A percentile compares a stretch with the other conserved stretches of the same genome.
Conservation (phyloP, 306 rosid genomes). For the Acmispon strigosus region DNA sequence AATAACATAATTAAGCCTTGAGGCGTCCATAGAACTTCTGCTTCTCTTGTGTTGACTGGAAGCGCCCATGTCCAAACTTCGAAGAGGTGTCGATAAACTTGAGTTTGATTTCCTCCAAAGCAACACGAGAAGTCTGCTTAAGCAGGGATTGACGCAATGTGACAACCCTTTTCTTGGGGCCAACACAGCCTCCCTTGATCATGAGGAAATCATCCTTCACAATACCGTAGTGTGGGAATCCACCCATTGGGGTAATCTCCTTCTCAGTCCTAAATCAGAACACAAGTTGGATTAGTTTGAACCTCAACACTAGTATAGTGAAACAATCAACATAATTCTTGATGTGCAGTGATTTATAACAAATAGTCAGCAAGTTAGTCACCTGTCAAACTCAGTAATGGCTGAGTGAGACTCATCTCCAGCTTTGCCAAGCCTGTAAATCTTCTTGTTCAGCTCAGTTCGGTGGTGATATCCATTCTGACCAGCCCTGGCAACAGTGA, state of each 20-base stretch:
- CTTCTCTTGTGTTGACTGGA: conserved; percentile 87
- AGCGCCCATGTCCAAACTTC: conserved; percentile 82
- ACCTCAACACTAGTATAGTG: neutral
- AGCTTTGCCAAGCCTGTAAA: conserved; percentile 64
- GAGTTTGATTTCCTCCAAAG: conserved; percentile 72
- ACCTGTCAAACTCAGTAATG: conserved; percentile 71
- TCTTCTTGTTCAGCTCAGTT: conserved; percentile 77
- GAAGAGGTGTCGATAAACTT: conserved; percentile 87
- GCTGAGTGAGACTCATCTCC: conserved; percentile 65
- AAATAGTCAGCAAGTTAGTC: neutral
- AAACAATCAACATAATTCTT: neutral
- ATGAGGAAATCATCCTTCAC: conserved; percentile 69
- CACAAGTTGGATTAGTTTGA: neutral
- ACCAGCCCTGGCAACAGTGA: conserved; percentile 91
- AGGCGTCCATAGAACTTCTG: conserved; percentile 74
- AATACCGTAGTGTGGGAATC: conserved; percentile 84
- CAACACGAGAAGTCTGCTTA: conserved; percentile 75
- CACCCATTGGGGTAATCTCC: conserved; percentile 83
- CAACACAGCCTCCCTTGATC: conserved; percentile 77
- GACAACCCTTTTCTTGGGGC: conserved; percentile 80
- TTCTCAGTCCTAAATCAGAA: conserved; percentile 71
- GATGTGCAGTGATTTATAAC: neutral
- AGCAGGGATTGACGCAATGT: conserved; percentile 81
- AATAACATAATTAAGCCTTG: conserved; percentile 41
- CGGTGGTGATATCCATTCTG: conserved; percentile 89